These are phyloP conservation scores for Pythium volutum DNA, from an alignment of 352 stramenopile species.

Conservation along the genomic window DNA sequence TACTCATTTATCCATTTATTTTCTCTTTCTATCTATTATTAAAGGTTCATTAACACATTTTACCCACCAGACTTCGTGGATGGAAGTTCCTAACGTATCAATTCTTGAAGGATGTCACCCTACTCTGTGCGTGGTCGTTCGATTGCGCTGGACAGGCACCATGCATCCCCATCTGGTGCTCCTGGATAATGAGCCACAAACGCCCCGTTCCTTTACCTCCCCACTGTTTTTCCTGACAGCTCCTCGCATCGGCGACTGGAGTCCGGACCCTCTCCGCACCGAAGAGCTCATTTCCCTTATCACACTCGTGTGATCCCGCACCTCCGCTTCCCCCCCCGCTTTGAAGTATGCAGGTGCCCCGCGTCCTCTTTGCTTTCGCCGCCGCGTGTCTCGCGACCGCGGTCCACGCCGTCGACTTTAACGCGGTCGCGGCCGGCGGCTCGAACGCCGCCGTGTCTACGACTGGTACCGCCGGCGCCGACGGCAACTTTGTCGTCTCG, in stretches of 20 bases:
- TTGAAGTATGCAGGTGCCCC: conserved; percentile 24
- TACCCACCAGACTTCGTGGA: not conserved
- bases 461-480: not conserved
- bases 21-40: not conserved
- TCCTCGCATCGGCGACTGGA: not conserved
- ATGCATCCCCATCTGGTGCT: not conserved
- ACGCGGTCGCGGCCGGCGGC: conserved; percentile 3
- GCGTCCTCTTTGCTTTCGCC: conserved; percentile 3
- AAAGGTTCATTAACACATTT: not conserved
- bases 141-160: conserved; percentile 7
- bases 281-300: conserved; percentile 14
- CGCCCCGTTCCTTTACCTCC: no score
- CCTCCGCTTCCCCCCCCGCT: not conserved
- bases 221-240: no score
- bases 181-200: no score
- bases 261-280: not conserved
- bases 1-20: not conserved
- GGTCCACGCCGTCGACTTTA: conserved; percentile 15
- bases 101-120: not conserved
- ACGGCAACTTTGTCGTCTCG: conserved; percentile 13
- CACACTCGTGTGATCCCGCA: conserved; percentile 16
- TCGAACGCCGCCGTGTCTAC: conserved; percentile 8
- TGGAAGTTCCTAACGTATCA: conserved; percentile 5
- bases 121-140: not conserved
- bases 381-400: not conserved